Base-by-base conservation (phyloP, 2,329 filamentous ascomycete species). In the Coniochaeta sp. region DNA sequence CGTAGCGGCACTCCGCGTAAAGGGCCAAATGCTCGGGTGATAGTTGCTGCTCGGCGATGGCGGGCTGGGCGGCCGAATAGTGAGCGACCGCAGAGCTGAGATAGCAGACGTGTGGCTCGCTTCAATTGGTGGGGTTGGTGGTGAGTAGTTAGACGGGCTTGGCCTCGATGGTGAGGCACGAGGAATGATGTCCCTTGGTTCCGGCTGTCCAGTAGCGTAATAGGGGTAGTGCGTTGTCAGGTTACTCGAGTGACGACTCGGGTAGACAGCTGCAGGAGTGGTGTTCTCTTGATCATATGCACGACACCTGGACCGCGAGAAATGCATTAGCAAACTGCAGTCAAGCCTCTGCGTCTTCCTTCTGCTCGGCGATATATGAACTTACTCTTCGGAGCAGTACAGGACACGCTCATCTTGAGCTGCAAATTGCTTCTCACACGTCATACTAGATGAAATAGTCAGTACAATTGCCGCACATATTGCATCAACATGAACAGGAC, bases 351-450 rank as follows among this genome's bases (percentile, higher is more conserved):
- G 34, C 26, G 54, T 56, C 30, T 3, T 55, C 28, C 17, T 19
- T 55, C 52, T 32, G 52, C 44, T 30, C 24, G 54, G 30, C 10
- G 17, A 34, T 12, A 34, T 12, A 16, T 40, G 32, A n/a, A 77
- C 83, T 74, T 78, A 86, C 83, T 77, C 73, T 68, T 87, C 83
- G 40, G 85, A 87, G 72, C 85, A 88, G 74, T 87, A 88, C 50
- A 87, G 71, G 62, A 79, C 77, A 63, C 77, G 81, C 65, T 83
- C 83, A 67, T 84, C 81, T 44, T 79, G 75, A 57, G 83, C 79
- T 26, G 85, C 72, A 70, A 87, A 87, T 72, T 87, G 84, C 73
- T 87, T 87, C 70, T 87, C 85, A 71, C 85, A 88, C 10, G 79
- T 82, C 84, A 87, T 87, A 72, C 85, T 88, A 66, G 61, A 65